Base-by-base conservation (phyloP, 192 early-diverging fungal genomes). In the Gryganskiella cystojenkinii region DNA sequence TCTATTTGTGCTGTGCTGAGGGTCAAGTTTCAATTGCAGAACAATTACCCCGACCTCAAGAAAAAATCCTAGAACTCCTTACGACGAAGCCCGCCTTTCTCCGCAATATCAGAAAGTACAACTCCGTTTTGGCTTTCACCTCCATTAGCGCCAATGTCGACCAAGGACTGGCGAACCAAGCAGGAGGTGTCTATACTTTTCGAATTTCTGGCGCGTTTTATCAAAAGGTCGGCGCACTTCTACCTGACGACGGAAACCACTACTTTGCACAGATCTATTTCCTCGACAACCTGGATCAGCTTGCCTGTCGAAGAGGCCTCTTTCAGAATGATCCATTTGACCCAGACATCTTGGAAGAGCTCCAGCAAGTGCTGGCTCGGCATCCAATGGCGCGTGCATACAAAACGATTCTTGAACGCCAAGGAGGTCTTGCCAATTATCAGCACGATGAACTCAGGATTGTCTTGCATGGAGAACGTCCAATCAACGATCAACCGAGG, bases 101-200 rank as follows among this genome's bases (percentile, higher is more conserved):
- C 4, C 25, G 33, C 24, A 58, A 68, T 27, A 68, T 68, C 34
- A 1, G 56, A 15, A 49, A 34, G 31, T 68, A 68, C 57, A 68
- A 68, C 43, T 68, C 66, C 22, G 54, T 56, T 9, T 57, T 68
- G 47, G 22, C 66, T 49, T 68, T 68, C 47, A 68, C 56, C 5
- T 68, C 66, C 31, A 58, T 68, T 20, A 42, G 56, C 0, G 43
- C 34, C 7, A 40, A 65, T 13, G 5, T 9, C 13, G 54, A 4
- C 19, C 42, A 40, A 19, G 54, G 14, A 3, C 35, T 53, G 5
- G 27, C 5, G 22, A 54, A 37, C 51, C 24, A 0, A 52, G 30
- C 1, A 30, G 50, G 22, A 51, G 49, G 15, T 47, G 50, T 54
- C 3, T 64, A 53, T 37, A 65, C 19, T 4, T 65, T 52, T 54